These are phyloP conservation scores for Lithospermum erythrorhizon DNA, from an alignment of 257 asterid species.

Conservation along the genomic window DNA sequence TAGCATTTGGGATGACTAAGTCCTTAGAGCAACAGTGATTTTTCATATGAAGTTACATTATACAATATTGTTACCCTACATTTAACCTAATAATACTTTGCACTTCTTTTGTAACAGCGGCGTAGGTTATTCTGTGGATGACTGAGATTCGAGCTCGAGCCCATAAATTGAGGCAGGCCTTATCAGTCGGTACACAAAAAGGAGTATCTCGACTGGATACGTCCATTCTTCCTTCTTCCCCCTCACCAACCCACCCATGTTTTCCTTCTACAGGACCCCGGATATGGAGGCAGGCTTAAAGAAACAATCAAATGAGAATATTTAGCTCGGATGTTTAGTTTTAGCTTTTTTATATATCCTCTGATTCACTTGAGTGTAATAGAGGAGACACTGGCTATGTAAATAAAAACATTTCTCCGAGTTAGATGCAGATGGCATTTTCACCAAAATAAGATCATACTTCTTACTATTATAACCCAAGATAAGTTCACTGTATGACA, in stretches of 20 bases:
- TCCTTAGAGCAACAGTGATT: neutral
- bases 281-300: neutral
- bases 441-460: too few relatives aligned
- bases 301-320: neutral
- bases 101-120: conserved; percentile 24
- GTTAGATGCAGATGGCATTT: neutral
- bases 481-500: too few relatives aligned
- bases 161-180: neutral
- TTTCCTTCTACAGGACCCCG: neutral
- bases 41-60: neutral
- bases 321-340: neutral
- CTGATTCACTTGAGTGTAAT: neutral
- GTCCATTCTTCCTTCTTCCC: too few relatives aligned
- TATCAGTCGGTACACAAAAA: conserved; percentile 2
- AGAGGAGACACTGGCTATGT: neutral
- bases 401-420: neutral
- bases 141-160: conserved; percentile 6
- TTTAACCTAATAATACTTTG: neutral
- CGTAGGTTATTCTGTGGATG: conserved; percentile 29
- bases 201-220: neutral
- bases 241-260: neutral
- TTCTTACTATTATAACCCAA: too few relatives aligned
- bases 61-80: neutral
- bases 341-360: neutral
- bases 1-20: too few relatives aligned